Evolutionary conservation across 2,329 filamentous ascomycete species (phyloP), one percentile per base, ranked within the genome.

Genomic region (Corinectria fuckeliana): DNA sequence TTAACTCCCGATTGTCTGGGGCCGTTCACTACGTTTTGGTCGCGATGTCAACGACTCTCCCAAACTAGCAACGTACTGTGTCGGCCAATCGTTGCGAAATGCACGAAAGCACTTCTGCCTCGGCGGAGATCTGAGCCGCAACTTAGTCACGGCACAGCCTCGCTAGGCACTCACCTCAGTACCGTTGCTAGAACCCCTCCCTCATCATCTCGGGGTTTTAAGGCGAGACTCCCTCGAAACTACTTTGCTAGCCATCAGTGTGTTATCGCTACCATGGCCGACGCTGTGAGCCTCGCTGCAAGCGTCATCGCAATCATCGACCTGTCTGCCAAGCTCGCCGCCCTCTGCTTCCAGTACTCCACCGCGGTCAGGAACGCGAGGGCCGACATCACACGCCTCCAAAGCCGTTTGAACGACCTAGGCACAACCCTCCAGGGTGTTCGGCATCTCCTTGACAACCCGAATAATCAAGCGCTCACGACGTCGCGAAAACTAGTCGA

Each of bases 401-500:
- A 54, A 20, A 49, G 26, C 16, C 44, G 14, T 16, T 11, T 60
- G 21, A n/a, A 18, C 20, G 14, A 36, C 25, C 49, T 62, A 41
- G 28, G 20, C 13, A 14, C 4, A 53, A 28, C n/a, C 32, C 52
- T 62, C 20, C 41, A 41, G 14, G 52, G 11, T 39, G 49, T 26
- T n/a, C 44, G 44, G 41, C 8, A 21, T 30, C 41, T 60, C 47
- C 48, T 62, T 14, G 6, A 39, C 20, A 20, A 30, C 26, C 41
- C 21, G 26, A 52, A 49, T 32, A 26, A 20, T 20, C n/a, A 56
- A 44, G 11, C 48, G 16, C 41, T 60, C 39, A 3, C 34, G 11
- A 50, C 18, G 9, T 62, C 56, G 21, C 47, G 42, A 50, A 18
- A 50, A 32, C 18, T 62, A n/a, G 23, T 60, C 1, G 56, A 53